These are phyloP conservation scores for Rosa multiflora DNA, from an alignment of 306 rosid genomes.

Conservation along the genomic window DNA sequence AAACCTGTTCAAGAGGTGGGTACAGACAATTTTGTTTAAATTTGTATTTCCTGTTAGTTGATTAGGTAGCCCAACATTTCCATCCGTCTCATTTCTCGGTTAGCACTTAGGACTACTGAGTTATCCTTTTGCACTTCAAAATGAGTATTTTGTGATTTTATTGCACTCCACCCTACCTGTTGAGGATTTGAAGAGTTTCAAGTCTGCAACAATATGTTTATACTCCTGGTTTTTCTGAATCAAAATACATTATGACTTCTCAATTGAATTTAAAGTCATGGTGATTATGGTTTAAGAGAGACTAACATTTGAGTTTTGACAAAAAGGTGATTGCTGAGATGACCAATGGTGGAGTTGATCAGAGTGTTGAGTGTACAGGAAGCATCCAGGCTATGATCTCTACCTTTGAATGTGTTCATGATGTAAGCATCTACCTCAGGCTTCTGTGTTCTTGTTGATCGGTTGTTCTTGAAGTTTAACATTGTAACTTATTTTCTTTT, in stretches of 20 bases:
- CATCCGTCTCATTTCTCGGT: neutral
- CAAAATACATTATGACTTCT: neutral
- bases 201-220: neutral
- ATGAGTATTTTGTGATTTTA: neutral
- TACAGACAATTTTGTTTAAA: neutral
- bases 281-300: neutral
- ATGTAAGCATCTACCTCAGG: constrained; percentile 35
- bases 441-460: neutral
- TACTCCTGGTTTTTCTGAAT: neutral
- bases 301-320: constrained; percentile 21
- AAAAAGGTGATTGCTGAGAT: constrained; percentile 71
- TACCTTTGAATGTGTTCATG: constrained; percentile 92
- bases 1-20: constrained; percentile 82
- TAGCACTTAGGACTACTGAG: neutral
- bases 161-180: neutral
- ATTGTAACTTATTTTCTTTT: neutral
- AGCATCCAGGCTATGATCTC: constrained; percentile 88
- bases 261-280: neutral
- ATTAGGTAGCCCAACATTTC: neutral
- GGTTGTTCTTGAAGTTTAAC: neutral
- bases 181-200: neutral
- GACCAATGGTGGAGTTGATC: constrained; percentile 91
- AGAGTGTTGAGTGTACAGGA: constrained; percentile 85
- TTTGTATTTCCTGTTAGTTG: neutral
- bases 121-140: neutral